A percentile compares a stretch with the other conserved stretches of the same genome.
Conservation (phyloP, 306 rosid genomes). For the Lathyrus tuberosus region DNA sequence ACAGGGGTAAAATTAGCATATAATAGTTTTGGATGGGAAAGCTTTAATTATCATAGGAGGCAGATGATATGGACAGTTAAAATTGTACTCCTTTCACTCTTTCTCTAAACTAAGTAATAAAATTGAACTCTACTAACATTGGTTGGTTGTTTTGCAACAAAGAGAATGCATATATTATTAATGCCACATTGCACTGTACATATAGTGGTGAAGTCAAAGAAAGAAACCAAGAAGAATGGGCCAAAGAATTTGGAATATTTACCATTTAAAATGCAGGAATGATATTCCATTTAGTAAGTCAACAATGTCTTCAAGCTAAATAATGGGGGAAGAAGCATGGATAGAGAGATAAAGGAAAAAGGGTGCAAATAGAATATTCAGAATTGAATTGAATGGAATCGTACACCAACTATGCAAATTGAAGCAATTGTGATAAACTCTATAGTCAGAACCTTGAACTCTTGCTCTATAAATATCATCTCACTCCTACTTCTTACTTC, state of each 20-base stretch:
- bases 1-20: too few species aligned
- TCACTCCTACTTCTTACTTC: conserved; percentile 34
- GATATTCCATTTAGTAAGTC: conserved; percentile 29
- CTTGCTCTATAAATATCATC: conserved; percentile 54
- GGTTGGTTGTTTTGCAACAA: conserved; percentile 32
- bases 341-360: conserved; percentile 35
- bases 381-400: conserved; percentile 39
- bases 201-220: conserved; percentile 27
- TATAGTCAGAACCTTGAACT: background rate
- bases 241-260: conserved; percentile 46
- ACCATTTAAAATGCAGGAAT: conserved; percentile 47
- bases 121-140: background rate
- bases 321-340: conserved; percentile 12
- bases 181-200: background rate
- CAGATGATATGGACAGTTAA: too few species aligned
- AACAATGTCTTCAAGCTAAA: conserved; percentile 25
- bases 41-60: too few species aligned
- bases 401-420: conserved; percentile 42
- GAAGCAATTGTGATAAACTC: conserved; percentile 29
- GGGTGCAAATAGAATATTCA: conserved; percentile 15
- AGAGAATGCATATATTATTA: conserved; percentile 11
- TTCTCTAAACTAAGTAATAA: too few species aligned
- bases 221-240: conserved; percentile 42
- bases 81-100: too few species aligned
- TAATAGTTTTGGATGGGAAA: too few species aligned